These are phyloP conservation scores for Podosphaera leucotricha DNA, from an alignment of 2,329 filamentous ascomycete genomes.

Conservation along the genomic window DNA sequence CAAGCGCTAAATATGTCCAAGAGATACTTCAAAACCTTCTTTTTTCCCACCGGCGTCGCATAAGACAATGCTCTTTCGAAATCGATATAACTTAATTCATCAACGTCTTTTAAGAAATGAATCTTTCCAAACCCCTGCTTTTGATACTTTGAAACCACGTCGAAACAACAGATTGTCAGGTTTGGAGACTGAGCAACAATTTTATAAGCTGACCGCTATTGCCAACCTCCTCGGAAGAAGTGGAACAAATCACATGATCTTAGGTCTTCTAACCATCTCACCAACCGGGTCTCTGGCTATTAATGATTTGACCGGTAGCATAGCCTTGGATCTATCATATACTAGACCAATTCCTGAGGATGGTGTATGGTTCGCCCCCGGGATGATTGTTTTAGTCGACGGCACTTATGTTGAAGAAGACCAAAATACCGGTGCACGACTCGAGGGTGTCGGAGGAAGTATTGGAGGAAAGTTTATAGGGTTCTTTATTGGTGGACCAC, in stretches of 20 bases:
- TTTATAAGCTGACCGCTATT: constrained; percentile 76
- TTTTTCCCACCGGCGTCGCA: constrained; percentile 54
- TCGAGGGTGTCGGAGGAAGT: constrained; percentile 66
- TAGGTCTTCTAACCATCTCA: constrained; percentile 60
- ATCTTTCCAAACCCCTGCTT: constrained; percentile 64
- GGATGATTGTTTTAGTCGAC: constrained; percentile 88
- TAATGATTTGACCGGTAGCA: constrained; percentile 71
- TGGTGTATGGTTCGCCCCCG: constrained; percentile 78
- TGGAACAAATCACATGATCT: constrained; percentile 62
- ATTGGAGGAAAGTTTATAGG: constrained; percentile 83
- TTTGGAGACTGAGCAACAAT: constrained; percentile 29
- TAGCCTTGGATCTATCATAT: constrained; percentile 59
- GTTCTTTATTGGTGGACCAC: constrained; percentile 77
- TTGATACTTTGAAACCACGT: constrained; percentile 34
- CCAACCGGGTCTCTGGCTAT: constrained; percentile 65
- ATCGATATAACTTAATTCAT: constrained; percentile 78
- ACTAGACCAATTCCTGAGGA: constrained; percentile 64
- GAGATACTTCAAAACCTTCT: constrained; percentile 38
- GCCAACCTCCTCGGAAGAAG: constrained; percentile 52
- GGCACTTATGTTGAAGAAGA: constrained; percentile 94
- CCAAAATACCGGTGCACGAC: constrained; percentile 38
- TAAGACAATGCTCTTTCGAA: constrained; percentile 68
- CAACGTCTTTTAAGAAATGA: constrained; percentile 84
- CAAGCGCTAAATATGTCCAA: constrained; percentile 13
- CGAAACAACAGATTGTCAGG: constrained; percentile 35